Base-by-base conservation (phyloP, 176 grass and related monocot genomes). In the Oropetium thomaeum region DNA sequence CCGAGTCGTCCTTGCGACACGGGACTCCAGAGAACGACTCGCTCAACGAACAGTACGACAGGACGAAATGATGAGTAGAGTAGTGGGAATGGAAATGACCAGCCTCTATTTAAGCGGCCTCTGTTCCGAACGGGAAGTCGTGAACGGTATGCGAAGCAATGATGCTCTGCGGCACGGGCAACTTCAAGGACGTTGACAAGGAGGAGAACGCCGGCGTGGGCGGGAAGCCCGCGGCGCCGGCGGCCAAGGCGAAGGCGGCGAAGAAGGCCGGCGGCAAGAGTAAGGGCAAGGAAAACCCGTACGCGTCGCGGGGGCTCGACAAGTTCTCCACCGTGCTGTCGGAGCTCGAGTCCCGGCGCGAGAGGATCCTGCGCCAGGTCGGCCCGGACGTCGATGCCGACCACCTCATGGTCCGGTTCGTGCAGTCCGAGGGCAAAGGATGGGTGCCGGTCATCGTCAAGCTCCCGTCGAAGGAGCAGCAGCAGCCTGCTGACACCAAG, bases 311-410 rank as follows among this genome's bases (percentile, higher is more conserved):
- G 35, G 96, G 96, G 42, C 91, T 98, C 1, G 96, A 98, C 71
- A 98, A 98, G 84, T 98, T 89, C 96, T 94, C 91, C 62, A 84
- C 87, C 38, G 82, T 98, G 52, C 10, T 92, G 14, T 80, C 82
- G 1, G 96, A 98, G 75, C 96, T 98, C 29, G 84, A 98, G 81
- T 80, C 91, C 14, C 80, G 81, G 64, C 74, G 87, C 59, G 79
- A 85, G 79, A 86, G 27, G 66, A 89, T 98, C 79, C 88, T 98
- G 29, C 83, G 81, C 37, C 74, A 71, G 29, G 84, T 68, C 35
- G 86, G 84, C 29, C 43, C 76, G 16, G 78, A 72, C 10, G 75
- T 73, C 60, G 74, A 77, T 8, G 69, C 71, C 32, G 84, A 52
- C 15, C 82, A 66, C 51, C 73, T 92, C 67, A 61, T 92, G 71